Evolutionary conservation across 1,139 yeast species (phyloP).

Genomic region (Geotrichum aggregatum): DNA sequence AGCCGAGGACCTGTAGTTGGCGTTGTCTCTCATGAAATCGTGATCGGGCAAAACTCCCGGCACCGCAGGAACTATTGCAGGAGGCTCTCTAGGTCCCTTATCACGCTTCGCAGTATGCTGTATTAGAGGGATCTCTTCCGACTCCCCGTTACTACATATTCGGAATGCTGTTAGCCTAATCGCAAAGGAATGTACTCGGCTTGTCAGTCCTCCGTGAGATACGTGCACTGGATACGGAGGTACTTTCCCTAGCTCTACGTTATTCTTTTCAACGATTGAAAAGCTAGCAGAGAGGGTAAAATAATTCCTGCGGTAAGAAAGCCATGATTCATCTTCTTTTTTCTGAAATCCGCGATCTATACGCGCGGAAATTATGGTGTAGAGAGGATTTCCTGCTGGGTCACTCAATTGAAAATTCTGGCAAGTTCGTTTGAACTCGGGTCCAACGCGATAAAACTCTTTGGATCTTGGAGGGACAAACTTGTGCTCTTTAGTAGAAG

Average conservation of each 20-base stretch:
- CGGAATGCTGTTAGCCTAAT: conserved; percentile 19
- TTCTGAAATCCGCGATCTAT: conserved; percentile 22
- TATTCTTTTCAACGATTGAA: conserved; percentile 15
- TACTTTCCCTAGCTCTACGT: conserved; percentile 16
- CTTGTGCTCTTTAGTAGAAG: conserved; percentile 8
- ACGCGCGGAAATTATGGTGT: conserved; percentile 18
- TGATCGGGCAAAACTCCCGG: conserved; percentile 22
- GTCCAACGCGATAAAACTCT: conserved; percentile 20
- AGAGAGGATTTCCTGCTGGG: conserved; percentile 17
- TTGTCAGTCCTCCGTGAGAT: conserved; percentile 7
- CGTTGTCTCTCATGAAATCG: conserved; percentile 19
- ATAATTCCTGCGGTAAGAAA: conserved; percentile 21
- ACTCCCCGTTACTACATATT: conserved; percentile 13
- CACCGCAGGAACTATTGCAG: conserved; percentile 20
- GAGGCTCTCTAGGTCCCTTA: conserved; percentile 18
- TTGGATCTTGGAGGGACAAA: conserved; percentile 18
- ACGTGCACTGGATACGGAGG: conserved; percentile 19
- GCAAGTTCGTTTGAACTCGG: conserved; percentile 20
- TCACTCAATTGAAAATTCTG: conserved; percentile 20
- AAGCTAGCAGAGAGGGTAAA: conserved; percentile 19
- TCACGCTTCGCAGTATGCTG: conserved; percentile 22
- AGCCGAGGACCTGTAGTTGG: conserved; percentile 18
- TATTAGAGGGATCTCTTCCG: conserved; percentile 18
- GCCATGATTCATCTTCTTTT: conserved; percentile 15
- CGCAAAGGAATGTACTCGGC: conserved; percentile 18